Evolutionary conservation across 2,329 filamentous ascomycete species (phyloP), one percentile per base, ranked within the genome.

Genomic region (Aspergillus texensis): DNA sequence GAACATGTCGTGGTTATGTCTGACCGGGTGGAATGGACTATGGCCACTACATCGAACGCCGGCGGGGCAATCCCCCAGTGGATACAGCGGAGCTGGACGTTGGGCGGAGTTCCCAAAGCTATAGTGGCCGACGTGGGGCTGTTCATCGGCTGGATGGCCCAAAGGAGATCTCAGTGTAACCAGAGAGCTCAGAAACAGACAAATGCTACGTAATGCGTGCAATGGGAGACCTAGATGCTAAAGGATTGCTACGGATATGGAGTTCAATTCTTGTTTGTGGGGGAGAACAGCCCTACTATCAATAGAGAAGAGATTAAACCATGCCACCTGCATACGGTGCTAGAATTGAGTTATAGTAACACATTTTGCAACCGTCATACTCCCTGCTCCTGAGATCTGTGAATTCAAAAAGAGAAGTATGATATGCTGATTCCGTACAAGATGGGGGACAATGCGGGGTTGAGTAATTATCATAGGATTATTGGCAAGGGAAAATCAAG

Each of bases 121-220:
- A 72, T 79, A 57, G 75, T 77, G 24, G 73, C 72, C 19, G 76
- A 78, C 71, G 77, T 79, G 60, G 76, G 76, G n/a, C 70, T 77
- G 53, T 79, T 79, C 65, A 67, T 79, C 52, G 65, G 65, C 26
- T 79, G 77, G 77, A 69, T 65, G 24, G 68, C 62, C 56, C 62
- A 64, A 19, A 50, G 62, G n/a, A 64, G 71, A 61, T n/a, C 48
- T 52, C 48, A 52, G 19, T 12, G 28, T 32, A n/a, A 52, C 30
- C 30, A 52, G 4, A 21, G 19, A 32, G 28, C 28, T 28, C 26
- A n/a, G 10, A 12, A 21, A 32, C 48, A 32, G 9, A 52, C n/a
- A 21, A 19, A 32, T 11, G 4, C 46, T 30, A 30, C 30, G n/a
- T 11, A 12, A 12, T 19, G 11, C 14, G 45, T 46, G n/a, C 43